A percentile compares a stretch with the other conserved stretches of the same genome.
Evolutionary conservation across 2,329 filamentous ascomycete genomes (phyloP).

Genomic region (Colletotrichum nymphaeae): DNA sequence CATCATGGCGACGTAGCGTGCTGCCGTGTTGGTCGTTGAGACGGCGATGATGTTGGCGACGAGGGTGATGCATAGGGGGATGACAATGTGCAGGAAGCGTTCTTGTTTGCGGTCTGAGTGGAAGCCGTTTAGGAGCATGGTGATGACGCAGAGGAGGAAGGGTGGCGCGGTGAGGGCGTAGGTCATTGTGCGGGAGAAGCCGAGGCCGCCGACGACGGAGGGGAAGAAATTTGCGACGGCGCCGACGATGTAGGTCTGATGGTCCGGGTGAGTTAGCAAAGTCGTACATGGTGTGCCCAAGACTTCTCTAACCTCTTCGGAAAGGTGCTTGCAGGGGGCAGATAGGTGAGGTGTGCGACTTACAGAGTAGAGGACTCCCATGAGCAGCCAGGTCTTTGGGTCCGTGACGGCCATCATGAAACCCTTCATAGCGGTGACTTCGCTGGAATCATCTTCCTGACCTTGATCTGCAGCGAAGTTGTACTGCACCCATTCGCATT

Average conservation of each 20-base stretch:
- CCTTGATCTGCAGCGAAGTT: constrained; percentile 34
- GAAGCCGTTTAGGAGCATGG: constrained; percentile 54
- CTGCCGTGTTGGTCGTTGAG: constrained; percentile 67
- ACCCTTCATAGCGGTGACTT: constrained; percentile 36
- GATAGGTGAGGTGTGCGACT: background rate
- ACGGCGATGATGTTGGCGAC: constrained; percentile 76
- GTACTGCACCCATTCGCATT: constrained; percentile 36
- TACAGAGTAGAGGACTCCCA: constrained; percentile 44
- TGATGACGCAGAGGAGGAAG: constrained; percentile 63
- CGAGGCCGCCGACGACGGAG: constrained; percentile 39
- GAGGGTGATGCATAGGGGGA: constrained; percentile 72
- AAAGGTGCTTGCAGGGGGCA: background rate
- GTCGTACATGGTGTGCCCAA: no score
- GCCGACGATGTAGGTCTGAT: constrained; percentile 43
- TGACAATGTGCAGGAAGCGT: constrained; percentile 74
- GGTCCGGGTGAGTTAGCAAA: background rate
- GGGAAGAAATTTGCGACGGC: constrained; percentile 44
- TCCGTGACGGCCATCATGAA: constrained; percentile 45
- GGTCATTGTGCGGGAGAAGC: constrained; percentile 38
- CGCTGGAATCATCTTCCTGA: constrained; percentile 28
- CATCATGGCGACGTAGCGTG: constrained; percentile 68
- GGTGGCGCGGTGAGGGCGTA: constrained; percentile 39
- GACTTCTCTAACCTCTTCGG: background rate
- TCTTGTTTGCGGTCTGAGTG: constrained; percentile 79
- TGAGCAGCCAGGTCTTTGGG: constrained; percentile 50